Percentiles rank a stretch among this genome's conserved stretches.
Conservation (phyloP, 2,329 filamentous ascomycete genomes). For the Byssothecium circinans region DNA sequence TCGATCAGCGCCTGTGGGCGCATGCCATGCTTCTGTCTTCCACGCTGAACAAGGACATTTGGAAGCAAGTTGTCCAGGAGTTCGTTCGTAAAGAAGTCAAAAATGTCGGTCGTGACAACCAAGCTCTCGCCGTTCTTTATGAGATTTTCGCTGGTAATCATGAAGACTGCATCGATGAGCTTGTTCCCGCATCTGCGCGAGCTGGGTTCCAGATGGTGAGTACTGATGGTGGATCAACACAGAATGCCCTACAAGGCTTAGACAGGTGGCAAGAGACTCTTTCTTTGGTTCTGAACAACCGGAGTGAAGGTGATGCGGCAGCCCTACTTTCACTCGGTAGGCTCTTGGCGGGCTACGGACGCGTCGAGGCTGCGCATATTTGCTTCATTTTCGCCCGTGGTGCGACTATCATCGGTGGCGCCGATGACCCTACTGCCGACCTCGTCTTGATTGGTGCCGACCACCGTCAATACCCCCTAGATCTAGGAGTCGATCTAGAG, state of each 20-base stretch:
- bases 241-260: constrained; percentile 78
- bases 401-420: constrained; percentile 72
- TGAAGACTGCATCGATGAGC: constrained; percentile 92
- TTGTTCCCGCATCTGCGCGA: constrained; percentile 88
- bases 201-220: constrained; percentile 90
- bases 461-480: constrained; percentile 69
- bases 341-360: constrained; percentile 80
- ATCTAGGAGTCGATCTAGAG: constrained; percentile 79
- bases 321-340: constrained; percentile 80
- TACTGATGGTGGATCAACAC: constrained; percentile 62
- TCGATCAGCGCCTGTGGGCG: constrained; percentile 92
- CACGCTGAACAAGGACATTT: constrained; percentile 71
- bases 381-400: constrained; percentile 86
- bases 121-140: constrained; percentile 88
- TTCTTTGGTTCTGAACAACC: constrained; percentile 81
- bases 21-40: constrained; percentile 92
- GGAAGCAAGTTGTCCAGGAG: constrained; percentile 91
- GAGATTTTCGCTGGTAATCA: constrained; percentile 91
- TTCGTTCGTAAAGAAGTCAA: constrained; percentile 96
- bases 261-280: constrained; percentile 95
- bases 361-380: constrained; percentile 88
- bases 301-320: constrained; percentile 75
- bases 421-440: constrained; percentile 76
- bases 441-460: constrained; percentile 86
- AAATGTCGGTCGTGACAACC: constrained; percentile 73